Conservation (phyloP, 75 land plant species). For the Cunninghamia lanceolata region DNA sequence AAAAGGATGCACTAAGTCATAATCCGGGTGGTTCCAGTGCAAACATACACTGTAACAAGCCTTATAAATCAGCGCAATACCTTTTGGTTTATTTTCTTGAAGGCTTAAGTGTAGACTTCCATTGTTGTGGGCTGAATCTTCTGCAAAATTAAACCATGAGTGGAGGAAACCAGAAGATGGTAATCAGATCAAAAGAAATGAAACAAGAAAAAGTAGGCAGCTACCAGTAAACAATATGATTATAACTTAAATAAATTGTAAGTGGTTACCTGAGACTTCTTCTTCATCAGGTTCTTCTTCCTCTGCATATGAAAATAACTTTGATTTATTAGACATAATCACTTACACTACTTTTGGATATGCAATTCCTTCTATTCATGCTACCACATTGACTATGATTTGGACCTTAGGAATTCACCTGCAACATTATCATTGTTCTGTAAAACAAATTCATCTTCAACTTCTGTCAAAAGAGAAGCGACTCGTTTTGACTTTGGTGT, state of each 20-base stretch:
- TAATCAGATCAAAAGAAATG: background rate
- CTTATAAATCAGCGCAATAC: slow-evolving; percentile 13
- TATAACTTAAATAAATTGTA: background rate
- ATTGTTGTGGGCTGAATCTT: slow-evolving; percentile 14
- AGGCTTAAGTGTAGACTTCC: slow-evolving; percentile 39
- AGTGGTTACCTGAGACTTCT: background rate
- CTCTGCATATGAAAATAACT: background rate
- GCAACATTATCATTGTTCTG: slow-evolving; percentile 46
- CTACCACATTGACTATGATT: background rate
- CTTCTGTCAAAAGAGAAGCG: slow-evolving; percentile 48
- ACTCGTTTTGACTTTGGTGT: slow-evolving; percentile 71
- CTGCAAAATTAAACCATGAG: slow-evolving; percentile 10
- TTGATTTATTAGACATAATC: background rate
- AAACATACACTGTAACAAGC: background rate
- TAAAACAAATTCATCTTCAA: slow-evolving; percentile 51
- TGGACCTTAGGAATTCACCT: background rate
- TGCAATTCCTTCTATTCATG: background rate
- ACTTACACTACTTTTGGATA: background rate
- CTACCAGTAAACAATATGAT: background rate
- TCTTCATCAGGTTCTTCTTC: background rate
- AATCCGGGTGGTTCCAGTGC: background rate
- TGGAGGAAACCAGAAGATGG: background rate
- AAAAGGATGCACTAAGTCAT: background rate
- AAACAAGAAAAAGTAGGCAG: background rate
- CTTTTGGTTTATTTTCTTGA: slow-evolving; percentile 45